A percentile compares a stretch with the other conserved stretches of the same genome.
Evolutionary conservation across 2,329 filamentous ascomycete species (phyloP).

Genomic region (Cladophialophora bantiana): DNA sequence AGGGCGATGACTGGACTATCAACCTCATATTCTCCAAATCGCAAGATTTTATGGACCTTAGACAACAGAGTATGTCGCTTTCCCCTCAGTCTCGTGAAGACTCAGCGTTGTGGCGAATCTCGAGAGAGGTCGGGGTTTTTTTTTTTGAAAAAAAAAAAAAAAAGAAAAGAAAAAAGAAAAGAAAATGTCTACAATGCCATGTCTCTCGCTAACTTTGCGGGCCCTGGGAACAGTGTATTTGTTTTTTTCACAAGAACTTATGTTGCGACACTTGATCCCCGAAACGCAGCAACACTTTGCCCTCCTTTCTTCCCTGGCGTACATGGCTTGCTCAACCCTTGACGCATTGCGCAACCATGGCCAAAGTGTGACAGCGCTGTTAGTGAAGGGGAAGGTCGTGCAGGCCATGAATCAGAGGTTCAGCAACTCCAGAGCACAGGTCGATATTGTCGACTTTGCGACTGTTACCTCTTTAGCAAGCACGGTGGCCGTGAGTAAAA

Average conservation of each 20-base stretch:
- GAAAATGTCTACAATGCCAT: not conserved
- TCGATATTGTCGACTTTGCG: not conserved
- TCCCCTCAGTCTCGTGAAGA: not conserved
- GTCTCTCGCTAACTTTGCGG: not conserved
- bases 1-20: not conserved
- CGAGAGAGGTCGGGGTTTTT: not conserved
- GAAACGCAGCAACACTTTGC: not conserved
- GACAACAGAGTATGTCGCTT: not conserved
- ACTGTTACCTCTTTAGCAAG: not conserved
- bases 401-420: not conserved
- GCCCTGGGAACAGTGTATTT: not conserved
- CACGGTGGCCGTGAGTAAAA: conserved; percentile 1
- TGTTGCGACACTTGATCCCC: not conserved
- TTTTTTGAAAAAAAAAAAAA: not conserved
- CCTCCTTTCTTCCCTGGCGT: not conserved
- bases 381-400: not conserved
- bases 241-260: not conserved
- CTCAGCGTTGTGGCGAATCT: not conserved
- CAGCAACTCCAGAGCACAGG: not conserved
- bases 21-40: not conserved
- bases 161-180: too few species aligned
- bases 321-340: not conserved
- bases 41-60: not conserved
- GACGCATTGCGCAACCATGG: conserved; percentile 1
- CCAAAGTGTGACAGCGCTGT: not conserved